Evolutionary conservation across 768 basidiomycete species (phyloP).

Genomic region (Panellus pusillus): DNA sequence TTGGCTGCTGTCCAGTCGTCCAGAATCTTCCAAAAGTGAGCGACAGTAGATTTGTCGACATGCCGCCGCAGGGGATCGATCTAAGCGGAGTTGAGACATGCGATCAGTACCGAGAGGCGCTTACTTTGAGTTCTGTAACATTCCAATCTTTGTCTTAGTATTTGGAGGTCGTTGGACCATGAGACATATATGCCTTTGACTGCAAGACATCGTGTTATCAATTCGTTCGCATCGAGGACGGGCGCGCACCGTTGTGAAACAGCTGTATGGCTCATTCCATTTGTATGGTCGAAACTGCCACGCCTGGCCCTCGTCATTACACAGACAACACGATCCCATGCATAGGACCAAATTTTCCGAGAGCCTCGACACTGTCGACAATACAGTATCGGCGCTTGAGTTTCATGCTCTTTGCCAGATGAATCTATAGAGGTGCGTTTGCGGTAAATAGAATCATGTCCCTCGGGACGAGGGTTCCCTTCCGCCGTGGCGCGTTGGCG

Average conservation of each 20-base stretch:
- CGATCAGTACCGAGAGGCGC: slow-evolving; percentile 14
- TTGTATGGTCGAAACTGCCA: slow-evolving; percentile 99
- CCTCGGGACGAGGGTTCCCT: slow-evolving; percentile 72
- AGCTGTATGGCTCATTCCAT: slow-evolving; percentile 88
- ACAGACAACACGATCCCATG: slow-evolving; percentile 96
- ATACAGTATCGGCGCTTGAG: slow-evolving; percentile 74
- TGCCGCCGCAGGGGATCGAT: slow-evolving; percentile 90
- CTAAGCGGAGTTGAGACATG: slow-evolving; percentile 37
- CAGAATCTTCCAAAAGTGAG: slow-evolving; percentile 92
- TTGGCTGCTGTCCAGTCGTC: slow-evolving; percentile 82
- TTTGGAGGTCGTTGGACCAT: slow-evolving; percentile 93
- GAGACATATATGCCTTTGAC: slow-evolving; percentile 95
- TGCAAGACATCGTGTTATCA: slow-evolving; percentile 30
- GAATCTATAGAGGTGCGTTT: slow-evolving; percentile 72
- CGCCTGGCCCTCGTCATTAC: slow-evolving; percentile 96
- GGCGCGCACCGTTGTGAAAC: slow-evolving; percentile 83
- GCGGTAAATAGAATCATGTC: slow-evolving; percentile 88
- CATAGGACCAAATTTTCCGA: slow-evolving; percentile 87
- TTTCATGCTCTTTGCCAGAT: slow-evolving; percentile 58
- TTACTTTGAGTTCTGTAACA: slow-evolving; percentile 89
- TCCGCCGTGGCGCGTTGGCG: slow-evolving; percentile 66
- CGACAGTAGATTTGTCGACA: slow-evolving; percentile 91
- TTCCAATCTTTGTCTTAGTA: slow-evolving; percentile 91
- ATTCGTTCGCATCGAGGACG: not conserved
- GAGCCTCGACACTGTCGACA: slow-evolving; percentile 89